Evolutionary conservation across 805 yeast species (phyloP), one percentile per base, ranked within the genome.

Genomic region (Candida vartiovaarae): DNA sequence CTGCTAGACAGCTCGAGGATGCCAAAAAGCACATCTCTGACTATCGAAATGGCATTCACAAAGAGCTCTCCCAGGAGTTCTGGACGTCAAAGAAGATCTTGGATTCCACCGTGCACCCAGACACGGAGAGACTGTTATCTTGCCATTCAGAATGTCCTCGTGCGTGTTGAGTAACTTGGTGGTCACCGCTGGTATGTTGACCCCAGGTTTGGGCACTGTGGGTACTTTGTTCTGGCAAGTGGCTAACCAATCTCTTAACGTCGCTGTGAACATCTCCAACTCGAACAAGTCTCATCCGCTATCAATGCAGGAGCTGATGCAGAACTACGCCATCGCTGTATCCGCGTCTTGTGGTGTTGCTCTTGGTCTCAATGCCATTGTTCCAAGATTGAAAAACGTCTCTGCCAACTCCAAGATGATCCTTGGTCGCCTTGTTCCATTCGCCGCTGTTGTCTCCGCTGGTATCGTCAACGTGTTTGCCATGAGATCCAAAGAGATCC

Each of bases 181-280:
- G 24, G 98, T 93, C 40, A 91, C 98, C 5, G 91, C 84, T 4
- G 99, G 99, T 52, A 93, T 93, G 99, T 75, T 93, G 52, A 91
- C 97, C 2, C 99, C 99, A 6, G 84, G 85, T 44, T 64, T 93
- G 59, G 95, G 95, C 8, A 80, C 89, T 8, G 78, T 75, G 0
- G 99, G 99, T 33, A 91, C 98, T 0, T 61, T 89, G 24, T 91
- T 93, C 66, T 93, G 99, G 99, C 99, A 93, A 67, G 78, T 93
- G 62, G 95, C 97, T 23, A 93, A 93, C 67, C 99, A 93, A 67
- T 87, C 96, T 24, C 73, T 93, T 51, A 93, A 93, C 59, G 99
- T 93, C 44, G 99, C 99, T 3, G 87, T 93, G 53, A 93, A 93
- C 65, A 87, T 93, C 35, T 93, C 98, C 36, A 93, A 93, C 60